Conservation (phyloP, 169 alveolate species). For the Eimeria sp. region DNA sequence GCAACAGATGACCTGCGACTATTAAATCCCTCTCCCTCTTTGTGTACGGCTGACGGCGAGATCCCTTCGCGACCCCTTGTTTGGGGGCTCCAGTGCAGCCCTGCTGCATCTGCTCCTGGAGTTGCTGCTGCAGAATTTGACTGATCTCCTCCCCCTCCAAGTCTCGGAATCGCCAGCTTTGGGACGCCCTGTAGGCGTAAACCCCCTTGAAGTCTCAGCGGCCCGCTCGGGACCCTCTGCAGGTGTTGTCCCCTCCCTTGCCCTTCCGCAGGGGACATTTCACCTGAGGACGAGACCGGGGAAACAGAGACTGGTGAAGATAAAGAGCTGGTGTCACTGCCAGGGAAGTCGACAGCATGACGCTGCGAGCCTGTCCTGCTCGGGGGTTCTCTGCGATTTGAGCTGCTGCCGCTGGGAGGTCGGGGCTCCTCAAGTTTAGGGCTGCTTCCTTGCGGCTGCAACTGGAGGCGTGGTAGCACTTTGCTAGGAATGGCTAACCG, state of each 20-base stretch:
- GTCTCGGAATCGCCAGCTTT: conserved; percentile 53
- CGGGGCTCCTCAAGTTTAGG: not conserved
- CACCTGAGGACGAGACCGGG: conserved; percentile 36
- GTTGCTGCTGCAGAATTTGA: not conserved
- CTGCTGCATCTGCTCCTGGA: not conserved
- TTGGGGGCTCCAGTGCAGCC: not conserved
- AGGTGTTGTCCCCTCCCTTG: conserved; percentile 8
- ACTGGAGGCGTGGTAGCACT: conserved; percentile 27
- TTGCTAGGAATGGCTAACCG: conserved; percentile 41
- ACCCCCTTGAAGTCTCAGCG: conserved; percentile 25
- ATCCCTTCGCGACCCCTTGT: not conserved
- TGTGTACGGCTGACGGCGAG: not conserved
- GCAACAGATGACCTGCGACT: conserved; percentile 7
- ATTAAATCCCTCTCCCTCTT: conserved; percentile 12
- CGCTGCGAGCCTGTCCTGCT: conserved; percentile 2
- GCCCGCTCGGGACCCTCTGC: conserved; percentile 49
- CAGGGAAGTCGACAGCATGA: not conserved
- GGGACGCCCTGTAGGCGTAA: conserved; percentile 66
- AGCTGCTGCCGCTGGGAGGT: not conserved
- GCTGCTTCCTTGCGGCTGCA: conserved; percentile 20
- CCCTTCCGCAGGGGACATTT: conserved; percentile 34
- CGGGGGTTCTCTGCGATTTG: not conserved
- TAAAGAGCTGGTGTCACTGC: conserved; percentile 3
- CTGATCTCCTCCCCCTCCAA: conserved; percentile 45
- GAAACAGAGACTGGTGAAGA: conserved; percentile 1